Conservation (phyloP, 225 moss, liverwort and hornwort species). For the Marchantia paleacea region DNA sequence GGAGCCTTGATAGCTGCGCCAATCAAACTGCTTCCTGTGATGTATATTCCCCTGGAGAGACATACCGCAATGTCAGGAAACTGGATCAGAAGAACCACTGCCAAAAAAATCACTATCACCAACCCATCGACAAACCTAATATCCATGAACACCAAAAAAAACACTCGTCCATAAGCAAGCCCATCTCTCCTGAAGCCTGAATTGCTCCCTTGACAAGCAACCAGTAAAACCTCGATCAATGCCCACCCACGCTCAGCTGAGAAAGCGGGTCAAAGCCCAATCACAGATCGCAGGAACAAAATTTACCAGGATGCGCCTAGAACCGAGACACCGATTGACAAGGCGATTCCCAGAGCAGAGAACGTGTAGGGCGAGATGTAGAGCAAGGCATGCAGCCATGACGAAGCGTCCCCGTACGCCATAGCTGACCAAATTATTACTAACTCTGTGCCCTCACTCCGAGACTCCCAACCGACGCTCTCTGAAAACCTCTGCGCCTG, state of each 20-base stretch:
- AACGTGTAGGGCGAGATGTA: conserved; percentile 92
- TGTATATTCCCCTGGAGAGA: conserved; percentile 83
- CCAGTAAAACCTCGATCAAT: not conserved
- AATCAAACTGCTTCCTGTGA: conserved; percentile 97
- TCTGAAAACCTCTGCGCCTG: conserved; percentile 2
- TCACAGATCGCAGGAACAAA: not conserved
- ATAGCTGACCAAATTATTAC: conserved; percentile 18
- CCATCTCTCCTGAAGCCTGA: not conserved
- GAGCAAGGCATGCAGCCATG: conserved; percentile 86
- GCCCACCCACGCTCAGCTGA: not conserved
- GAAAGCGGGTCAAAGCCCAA: not conserved
- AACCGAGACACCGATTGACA: conserved; percentile 93
- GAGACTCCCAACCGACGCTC: not conserved
- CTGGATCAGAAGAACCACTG: not conserved
- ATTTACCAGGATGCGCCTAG: conserved; percentile 86
- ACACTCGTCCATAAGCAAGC: not conserved
- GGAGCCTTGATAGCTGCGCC: conserved; percentile 98
- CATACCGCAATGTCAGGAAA: not conserved
- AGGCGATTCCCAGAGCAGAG: conserved; percentile 84
- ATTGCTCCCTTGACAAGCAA: not conserved
- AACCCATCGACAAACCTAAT: not conserved
- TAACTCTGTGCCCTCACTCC: not conserved
- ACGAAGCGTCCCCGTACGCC: conserved; percentile 38
- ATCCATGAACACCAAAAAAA: not conserved
- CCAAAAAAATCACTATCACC: not conserved